Evolutionary conservation across 2,329 filamentous ascomycete species (phyloP).

Genomic region (Pseudogymnoascus sp.): DNA sequence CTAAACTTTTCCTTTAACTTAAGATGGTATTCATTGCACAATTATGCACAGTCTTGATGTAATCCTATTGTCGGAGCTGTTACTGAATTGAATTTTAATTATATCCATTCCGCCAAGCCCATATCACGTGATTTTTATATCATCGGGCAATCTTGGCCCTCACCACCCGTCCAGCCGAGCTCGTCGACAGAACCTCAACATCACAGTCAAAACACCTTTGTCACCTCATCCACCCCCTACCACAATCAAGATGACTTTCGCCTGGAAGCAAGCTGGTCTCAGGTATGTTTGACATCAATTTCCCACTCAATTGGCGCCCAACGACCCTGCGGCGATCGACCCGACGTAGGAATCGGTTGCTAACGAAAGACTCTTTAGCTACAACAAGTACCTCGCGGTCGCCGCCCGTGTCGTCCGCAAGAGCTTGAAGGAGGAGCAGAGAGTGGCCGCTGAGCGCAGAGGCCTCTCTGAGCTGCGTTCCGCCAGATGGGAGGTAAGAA

Average conservation of each 20-base stretch:
- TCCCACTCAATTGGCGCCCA: slow-evolving; percentile 19
- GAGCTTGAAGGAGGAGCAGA: slow-evolving; percentile 92
- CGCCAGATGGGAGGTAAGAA: slow-evolving; percentile 86
- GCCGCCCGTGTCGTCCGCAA: slow-evolving; percentile 91
- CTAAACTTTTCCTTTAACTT: slow-evolving; percentile 8
- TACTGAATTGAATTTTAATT: not conserved
- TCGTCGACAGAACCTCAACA: slow-evolving; percentile 15
- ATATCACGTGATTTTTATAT: not conserved
- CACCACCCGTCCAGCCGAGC: slow-evolving; percentile 14
- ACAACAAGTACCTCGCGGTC: slow-evolving; percentile 99
- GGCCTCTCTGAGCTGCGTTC: slow-evolving; percentile 85
- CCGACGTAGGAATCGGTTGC: slow-evolving; percentile 15
- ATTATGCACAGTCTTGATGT: slow-evolving; percentile 2
- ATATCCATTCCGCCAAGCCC: not conserved
- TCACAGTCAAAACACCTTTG: slow-evolving; percentile 13
- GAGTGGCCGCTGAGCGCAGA: slow-evolving; percentile 78
- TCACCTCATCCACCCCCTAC: slow-evolving; percentile 17
- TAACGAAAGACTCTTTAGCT: slow-evolving; percentile 53
- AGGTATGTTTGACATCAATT: slow-evolving; percentile 32
- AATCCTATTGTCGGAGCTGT: not conserved
- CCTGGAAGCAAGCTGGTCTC: slow-evolving; percentile 96
- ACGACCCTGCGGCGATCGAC: not conserved
- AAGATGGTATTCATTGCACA: slow-evolving; percentile 1
- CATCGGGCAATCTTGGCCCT: slow-evolving; percentile 7
- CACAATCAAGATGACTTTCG: slow-evolving; percentile 65